Evolutionary conservation across 2,329 filamentous ascomycete species (phyloP), one percentile per base, ranked within the genome.

Genomic region (Arthrobotrys conoides): DNA sequence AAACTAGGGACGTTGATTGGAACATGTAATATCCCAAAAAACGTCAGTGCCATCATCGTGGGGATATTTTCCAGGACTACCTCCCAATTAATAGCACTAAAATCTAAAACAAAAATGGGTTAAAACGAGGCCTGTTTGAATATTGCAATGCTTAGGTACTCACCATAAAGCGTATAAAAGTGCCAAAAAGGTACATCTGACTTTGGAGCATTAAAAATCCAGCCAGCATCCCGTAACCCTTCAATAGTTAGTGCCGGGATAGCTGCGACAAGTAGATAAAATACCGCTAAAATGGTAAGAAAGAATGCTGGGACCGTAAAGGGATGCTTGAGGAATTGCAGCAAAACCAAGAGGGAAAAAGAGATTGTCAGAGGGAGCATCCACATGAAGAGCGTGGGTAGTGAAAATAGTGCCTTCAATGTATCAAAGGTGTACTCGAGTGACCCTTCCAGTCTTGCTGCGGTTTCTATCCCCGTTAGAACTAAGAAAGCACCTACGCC

Each of bases 1-100:
- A 99, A 86, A 1, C 96, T 96, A 1, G 96, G 96, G 3, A 99
- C 94, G 82, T 99, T 99, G 85, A 99, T 99, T 0, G 96, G 96
- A 1, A 99, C 96, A 83, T 99, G 96, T 1, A 99, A 88, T 71
- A 99, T 91, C 66, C 96, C 96, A 82, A 99, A 99, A 86, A 99
- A 99, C 0, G 96, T 98, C 78, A 99, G 86, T 0, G 96, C 96
- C 82, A 99, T 90, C 93, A 99, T 98, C 33, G 96, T 94, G 0
- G 96, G 96, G 33, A 97, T 88, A 0, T 92, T 94, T 82, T 94
- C 91, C n/a, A 88, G 86, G 61, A 99, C 88, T 1, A 95, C 96
- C 53, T 88, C 88, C 92, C 93, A 97, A 81, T 94, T 89, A 2
- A 98, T 92, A 24, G 91, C 87, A 61, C 91, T 87, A 82, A 97